Conservation (phyloP, 805 yeast species). For the Nakazawaea pomicola region DNA sequence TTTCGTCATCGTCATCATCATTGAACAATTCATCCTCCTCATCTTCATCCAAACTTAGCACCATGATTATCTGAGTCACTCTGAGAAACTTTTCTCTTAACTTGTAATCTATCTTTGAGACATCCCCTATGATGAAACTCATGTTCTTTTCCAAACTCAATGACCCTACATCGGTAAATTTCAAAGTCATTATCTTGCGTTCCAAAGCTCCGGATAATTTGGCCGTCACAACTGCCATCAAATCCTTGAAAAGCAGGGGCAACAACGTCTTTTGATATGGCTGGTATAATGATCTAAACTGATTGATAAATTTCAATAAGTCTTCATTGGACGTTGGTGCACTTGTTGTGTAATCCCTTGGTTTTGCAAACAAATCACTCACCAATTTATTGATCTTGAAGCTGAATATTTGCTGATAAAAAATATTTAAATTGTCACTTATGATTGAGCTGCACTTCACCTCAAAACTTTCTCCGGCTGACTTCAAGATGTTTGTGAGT, state of each 20-base stretch:
- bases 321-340: slow-evolving; percentile 17
- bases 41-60: slow-evolving; percentile 77
- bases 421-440: slow-evolving; percentile 35
- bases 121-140: slow-evolving; percentile 64
- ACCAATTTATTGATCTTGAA: slow-evolving; percentile 29
- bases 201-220: slow-evolving; percentile 53
- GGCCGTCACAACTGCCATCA: slow-evolving; percentile 6
- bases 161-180: slow-evolving; percentile 26
- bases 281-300: slow-evolving; percentile 59
- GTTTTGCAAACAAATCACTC: slow-evolving; percentile 32
- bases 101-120: slow-evolving; percentile 67
- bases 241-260: slow-evolving; percentile 17
- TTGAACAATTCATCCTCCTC: slow-evolving; percentile 29
- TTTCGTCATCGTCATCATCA: slow-evolving; percentile 33
- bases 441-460: slow-evolving; percentile 32
- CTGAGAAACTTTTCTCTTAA: slow-evolving; percentile 74
- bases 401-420: slow-evolving; percentile 33
- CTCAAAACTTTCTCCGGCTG: slow-evolving; percentile 13
- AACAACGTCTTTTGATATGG: slow-evolving; percentile 64
- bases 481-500: neutral
- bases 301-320: slow-evolving; percentile 45
- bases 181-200: slow-evolving; percentile 59
- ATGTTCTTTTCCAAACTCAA: slow-evolving; percentile 66
- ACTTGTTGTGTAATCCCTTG: slow-evolving; percentile 29
- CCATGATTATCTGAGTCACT: slow-evolving; percentile 78